Evolutionary conservation across 2,329 filamentous ascomycete species (phyloP).

Genomic region (Neofusicoccum parvum): DNA sequence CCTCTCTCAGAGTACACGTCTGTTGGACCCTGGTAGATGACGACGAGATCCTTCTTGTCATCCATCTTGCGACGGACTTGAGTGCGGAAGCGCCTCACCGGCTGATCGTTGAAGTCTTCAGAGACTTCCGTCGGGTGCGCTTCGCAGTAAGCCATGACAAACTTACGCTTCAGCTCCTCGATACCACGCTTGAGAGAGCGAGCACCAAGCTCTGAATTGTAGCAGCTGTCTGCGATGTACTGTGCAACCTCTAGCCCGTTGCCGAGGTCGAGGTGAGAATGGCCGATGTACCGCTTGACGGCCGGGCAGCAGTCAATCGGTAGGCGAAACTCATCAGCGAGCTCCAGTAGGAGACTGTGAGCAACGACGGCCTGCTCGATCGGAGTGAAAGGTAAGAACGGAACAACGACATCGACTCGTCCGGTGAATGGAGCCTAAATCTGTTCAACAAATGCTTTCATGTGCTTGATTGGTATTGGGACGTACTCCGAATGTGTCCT

Average conservation of each 20-base stretch:
- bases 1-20: neutral
- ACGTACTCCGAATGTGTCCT: conserved; percentile 24
- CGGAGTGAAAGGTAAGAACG: conserved; percentile 47
- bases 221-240: neutral
- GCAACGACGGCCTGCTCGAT: conserved; percentile 46
- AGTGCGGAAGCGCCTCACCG: neutral
- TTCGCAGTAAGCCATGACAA: neutral
- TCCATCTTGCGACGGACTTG: neutral
- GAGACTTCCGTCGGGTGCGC: neutral
- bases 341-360: conserved; percentile 46
- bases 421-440: conserved; percentile 44
- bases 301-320: conserved; percentile 31
- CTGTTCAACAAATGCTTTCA: too few species aligned
- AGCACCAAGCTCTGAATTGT: neutral
- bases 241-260: neutral
- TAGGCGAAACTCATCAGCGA: conserved; percentile 30
- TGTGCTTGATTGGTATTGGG: neutral
- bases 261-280: neutral
- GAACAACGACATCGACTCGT: conserved; percentile 45
- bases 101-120: neutral
- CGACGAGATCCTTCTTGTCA: neutral
- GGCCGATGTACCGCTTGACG: conserved; percentile 8
- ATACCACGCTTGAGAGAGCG: neutral
- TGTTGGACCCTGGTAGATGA: neutral
- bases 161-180: conserved; percentile 4